Evolutionary conservation across 805 yeast species (phyloP).

Genomic region (Schizosaccharomyces osmophilus): DNA sequence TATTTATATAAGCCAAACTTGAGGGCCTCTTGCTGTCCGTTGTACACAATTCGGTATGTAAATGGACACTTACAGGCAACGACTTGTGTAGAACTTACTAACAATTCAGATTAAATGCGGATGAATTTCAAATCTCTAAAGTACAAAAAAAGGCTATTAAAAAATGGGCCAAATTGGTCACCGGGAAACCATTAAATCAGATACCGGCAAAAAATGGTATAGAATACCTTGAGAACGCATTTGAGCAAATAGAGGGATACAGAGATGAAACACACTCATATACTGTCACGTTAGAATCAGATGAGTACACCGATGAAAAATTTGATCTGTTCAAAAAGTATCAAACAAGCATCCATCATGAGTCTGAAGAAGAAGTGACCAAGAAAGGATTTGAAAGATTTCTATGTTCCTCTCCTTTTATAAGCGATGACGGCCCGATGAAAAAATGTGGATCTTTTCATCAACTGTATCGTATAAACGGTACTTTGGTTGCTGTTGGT

Average conservation of each 20-base stretch:
- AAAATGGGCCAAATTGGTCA: conserved; percentile 21
- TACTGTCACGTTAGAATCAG: conserved; percentile 5
- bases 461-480: conserved; percentile 49
- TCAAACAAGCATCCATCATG: conserved; percentile 48
- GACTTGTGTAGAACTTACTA: background rate
- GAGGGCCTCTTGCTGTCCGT: conserved; percentile 45
- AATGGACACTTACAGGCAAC: background rate
- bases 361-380: conserved; percentile 23
- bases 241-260: background rate
- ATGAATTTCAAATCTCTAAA: conserved; percentile 26
- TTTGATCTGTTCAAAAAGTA: conserved; percentile 32
- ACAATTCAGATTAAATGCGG: conserved; percentile 24
- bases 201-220: background rate
- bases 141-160: conserved; percentile 45
- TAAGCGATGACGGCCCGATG: conserved; percentile 3
- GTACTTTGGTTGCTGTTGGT: conserved; percentile 42
- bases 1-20: conserved; percentile 25
- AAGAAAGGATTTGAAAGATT: conserved; percentile 32
- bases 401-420: conserved; percentile 45
- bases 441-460: conserved; percentile 36
- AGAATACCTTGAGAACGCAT: background rate
- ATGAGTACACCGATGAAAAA: conserved; percentile 6
- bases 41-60: conserved; percentile 33
- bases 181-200: background rate
- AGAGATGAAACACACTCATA: conserved; percentile 1